phyloP scores from a whole-genome alignment of 352 stramenopile genomes.

The Phytophthora cajani region DNA sequence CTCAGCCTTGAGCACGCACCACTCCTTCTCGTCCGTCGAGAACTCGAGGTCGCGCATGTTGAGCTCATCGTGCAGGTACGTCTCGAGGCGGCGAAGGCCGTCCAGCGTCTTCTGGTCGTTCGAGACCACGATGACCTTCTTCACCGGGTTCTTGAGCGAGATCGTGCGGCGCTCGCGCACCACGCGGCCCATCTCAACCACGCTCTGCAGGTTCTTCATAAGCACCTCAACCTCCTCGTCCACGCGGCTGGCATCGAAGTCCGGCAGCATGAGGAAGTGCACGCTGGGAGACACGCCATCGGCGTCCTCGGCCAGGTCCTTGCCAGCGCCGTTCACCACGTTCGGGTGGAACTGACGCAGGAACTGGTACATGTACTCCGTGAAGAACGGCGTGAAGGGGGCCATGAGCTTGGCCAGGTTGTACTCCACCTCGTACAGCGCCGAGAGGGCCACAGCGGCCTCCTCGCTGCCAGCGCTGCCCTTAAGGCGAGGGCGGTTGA shows the following conservation, averaged over 20 bases:
- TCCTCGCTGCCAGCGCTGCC: constrained; percentile 91
- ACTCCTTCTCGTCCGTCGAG: constrained; percentile 87
- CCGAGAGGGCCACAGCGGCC: constrained; percentile 85
- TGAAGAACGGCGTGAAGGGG: constrained; percentile 99
- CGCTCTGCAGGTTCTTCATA: constrained; percentile 96
- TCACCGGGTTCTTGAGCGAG: constrained; percentile 97
- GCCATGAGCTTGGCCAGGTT: constrained; percentile 96
- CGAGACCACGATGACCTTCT: constrained; percentile 96
- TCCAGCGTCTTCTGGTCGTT: constrained; percentile 82
- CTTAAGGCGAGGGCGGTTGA: constrained; percentile 99
- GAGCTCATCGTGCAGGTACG: constrained; percentile 98
- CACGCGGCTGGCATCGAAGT: constrained; percentile 93
- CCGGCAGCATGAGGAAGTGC: constrained; percentile 96
- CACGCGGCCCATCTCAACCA: constrained; percentile 97
- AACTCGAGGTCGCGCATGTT: constrained; percentile 96
- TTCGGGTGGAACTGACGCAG: constrained; percentile 96
- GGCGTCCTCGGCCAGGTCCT: constrained; percentile 90
- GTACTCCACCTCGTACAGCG: constrained; percentile 99
- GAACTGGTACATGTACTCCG: constrained; percentile 99
- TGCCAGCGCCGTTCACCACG: constrained; percentile 65
- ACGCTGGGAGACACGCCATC: constrained; percentile 94
- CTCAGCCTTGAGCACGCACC: constrained; percentile 95
- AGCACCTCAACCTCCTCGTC: constrained; percentile 93
- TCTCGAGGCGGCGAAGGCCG: constrained; percentile 81
- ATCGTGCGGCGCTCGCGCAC: constrained; percentile 97